Base-by-base conservation (phyloP, 768 basidiomycete species). In the Russula brevipes region DNA sequence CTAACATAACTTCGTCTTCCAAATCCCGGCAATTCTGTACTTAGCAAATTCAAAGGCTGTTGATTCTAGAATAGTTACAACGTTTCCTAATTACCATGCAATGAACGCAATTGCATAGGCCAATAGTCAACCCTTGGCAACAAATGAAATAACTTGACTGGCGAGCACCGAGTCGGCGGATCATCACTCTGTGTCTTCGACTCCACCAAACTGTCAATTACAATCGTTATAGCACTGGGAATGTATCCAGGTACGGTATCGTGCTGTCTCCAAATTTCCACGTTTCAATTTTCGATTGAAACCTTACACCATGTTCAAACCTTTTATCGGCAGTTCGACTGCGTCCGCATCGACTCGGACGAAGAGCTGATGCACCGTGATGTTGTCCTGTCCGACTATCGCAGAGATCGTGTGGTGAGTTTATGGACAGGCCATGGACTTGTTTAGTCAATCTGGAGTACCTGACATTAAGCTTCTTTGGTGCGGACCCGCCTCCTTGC, bases 171-270 rank as follows among this genome's bases (percentile, higher is more conserved):
- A n/a, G 10, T 16, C 10, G 24, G 38, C 45, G 57, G 57, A 59
- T 63, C 62, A 59, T 36, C 12, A 6, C 42, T 16, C 16, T 38
- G 35, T 36, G 16, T 49, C 42, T 24, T 24, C 11, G 8, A 33
- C 53, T 41, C 39, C 39, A 17, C 35, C 46, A 31, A 54, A n/a
- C 17, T 38, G 31, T 47, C 24, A 46, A 36, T 42, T 42, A 38
- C n/a, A 35, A 33, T 35, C n/a, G n/a, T 30, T 11, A 38, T 16
- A 14, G 19, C 30, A 46, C 14, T 49, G 14, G 46, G 19, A 3
- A 30, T 31, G 36, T 39, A 50, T 63, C 50, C 61, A 57, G 56
- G 57, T 47, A 47, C 57, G n/a, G 19, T 11, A 38, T 39, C 39
- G 4, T 39, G 36, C 35, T 14, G 19, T 3, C n/a, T 31, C 35